Percentiles rank a stretch among this genome's conserved stretches.
These are phyloP conservation scores for Boletus subcaerulescens DNA, from an alignment of 768 basidiomycete species.

Conservation along the genomic window DNA sequence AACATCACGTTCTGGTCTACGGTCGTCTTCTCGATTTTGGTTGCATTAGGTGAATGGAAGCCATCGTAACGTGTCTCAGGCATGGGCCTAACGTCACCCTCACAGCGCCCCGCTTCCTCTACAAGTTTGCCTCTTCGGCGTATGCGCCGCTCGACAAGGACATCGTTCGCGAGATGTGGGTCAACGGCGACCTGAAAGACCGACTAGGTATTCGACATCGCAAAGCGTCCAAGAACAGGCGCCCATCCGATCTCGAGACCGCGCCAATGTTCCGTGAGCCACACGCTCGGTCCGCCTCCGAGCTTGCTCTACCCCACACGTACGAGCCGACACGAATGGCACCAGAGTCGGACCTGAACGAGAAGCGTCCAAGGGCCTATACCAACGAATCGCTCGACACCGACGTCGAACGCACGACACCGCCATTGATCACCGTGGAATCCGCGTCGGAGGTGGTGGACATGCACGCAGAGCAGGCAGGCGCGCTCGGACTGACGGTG, in stretches of 20 bases:
- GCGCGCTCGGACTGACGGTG: constrained; percentile 35
- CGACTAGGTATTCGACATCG: constrained; percentile 69
- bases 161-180: constrained; percentile 91
- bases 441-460: constrained; percentile 8
- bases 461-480: constrained; percentile 23
- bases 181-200: constrained; percentile 78
- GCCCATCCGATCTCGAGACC: constrained; percentile 47
- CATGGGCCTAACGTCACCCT: constrained; percentile 5
- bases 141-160: constrained; percentile 86
- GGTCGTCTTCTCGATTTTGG: constrained; percentile 61
- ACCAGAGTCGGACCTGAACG: constrained; percentile 14
- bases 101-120: constrained; percentile 76
- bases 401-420: not conserved
- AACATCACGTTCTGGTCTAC: constrained; percentile 83
- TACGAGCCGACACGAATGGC: constrained; percentile 51
- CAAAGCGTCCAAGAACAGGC: constrained; percentile 45
- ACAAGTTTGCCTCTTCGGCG: constrained; percentile 65
- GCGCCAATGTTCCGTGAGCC: constrained; percentile 70
- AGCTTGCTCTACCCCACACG: constrained; percentile 40
- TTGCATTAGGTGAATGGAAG: constrained; percentile 66
- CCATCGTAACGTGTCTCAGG: constrained; percentile 1
- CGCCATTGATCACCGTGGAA: constrained; percentile 12
- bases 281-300: constrained; percentile 64
- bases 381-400: not conserved
- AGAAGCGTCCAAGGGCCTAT: constrained; percentile 8